Conservation (phyloP, 2,329 filamentous ascomycete species). For the Pseudopithomyces chartarum region DNA sequence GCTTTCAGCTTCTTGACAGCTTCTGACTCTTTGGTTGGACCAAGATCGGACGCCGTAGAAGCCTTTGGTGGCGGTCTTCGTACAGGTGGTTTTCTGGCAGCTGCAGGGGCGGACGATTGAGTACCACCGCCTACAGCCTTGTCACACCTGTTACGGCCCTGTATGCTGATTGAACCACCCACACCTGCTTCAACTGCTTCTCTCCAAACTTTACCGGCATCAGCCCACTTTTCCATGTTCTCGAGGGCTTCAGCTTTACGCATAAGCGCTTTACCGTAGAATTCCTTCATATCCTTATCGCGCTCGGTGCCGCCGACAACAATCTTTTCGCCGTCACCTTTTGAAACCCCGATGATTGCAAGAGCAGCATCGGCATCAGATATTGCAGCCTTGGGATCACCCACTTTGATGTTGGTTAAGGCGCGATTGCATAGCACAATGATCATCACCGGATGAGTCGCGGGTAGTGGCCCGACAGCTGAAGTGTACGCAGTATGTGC, state of each 20-base stretch:
- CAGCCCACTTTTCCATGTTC: slow-evolving; percentile 90
- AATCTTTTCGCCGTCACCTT: slow-evolving; percentile 81
- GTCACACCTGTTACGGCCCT: slow-evolving; percentile 87
- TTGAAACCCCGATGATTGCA: slow-evolving; percentile 75
- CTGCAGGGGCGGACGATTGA: slow-evolving; percentile 19
- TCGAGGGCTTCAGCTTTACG: slow-evolving; percentile 95
- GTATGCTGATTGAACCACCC: slow-evolving; percentile 81
- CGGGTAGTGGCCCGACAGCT: slow-evolving; percentile 75
- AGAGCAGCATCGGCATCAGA: slow-evolving; percentile 83
- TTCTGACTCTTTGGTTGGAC: slow-evolving; percentile 62
- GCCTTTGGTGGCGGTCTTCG: slow-evolving; percentile 36
- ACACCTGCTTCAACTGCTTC: slow-evolving; percentile 81
- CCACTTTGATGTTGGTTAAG: slow-evolving; percentile 86
- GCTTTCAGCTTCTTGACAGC: slow-evolving; percentile 82
- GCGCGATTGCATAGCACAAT: slow-evolving; percentile 91
- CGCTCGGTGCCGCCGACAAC: slow-evolving; percentile 64
- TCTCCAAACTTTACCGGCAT: slow-evolving; percentile 81
- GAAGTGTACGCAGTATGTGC: slow-evolving; percentile 83
- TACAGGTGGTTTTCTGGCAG: slow-evolving; percentile 29
- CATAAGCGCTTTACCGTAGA: slow-evolving; percentile 90
- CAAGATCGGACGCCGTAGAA: slow-evolving; percentile 51
- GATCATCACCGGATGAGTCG: slow-evolving; percentile 80
- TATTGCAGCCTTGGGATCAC: slow-evolving; percentile 86
- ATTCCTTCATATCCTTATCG: slow-evolving; percentile 85
- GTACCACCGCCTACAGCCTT: slow-evolving; percentile 65